phyloP scores from a whole-genome alignment of 768 basidiomycete species.

The Russula sp. region DNA sequence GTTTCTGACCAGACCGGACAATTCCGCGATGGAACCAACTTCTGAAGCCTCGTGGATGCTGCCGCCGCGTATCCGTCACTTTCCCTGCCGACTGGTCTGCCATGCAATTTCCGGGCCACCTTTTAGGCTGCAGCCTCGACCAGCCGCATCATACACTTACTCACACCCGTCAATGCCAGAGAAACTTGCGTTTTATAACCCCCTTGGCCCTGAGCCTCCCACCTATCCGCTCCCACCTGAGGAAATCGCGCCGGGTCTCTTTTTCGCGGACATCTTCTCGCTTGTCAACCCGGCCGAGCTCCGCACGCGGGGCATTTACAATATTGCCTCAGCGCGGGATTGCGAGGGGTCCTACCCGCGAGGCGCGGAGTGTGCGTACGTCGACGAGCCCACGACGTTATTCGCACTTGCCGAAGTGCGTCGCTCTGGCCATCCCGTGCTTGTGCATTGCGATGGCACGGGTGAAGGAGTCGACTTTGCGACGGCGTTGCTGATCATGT shows the following conservation, averaged over 20 bases:
- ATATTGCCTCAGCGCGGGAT: slow-evolving; percentile 13
- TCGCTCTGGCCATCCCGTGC: slow-evolving; percentile 13
- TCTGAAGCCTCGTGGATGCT: no score
- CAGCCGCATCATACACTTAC: background rate
- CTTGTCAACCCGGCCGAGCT: slow-evolving; percentile 16
- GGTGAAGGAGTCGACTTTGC: slow-evolving; percentile 20
- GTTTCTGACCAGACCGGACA: background rate
- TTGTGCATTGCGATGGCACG: slow-evolving; percentile 19
- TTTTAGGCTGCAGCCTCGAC: background rate
- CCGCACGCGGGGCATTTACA: slow-evolving; percentile 8
- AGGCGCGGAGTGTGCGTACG: slow-evolving; percentile 14
- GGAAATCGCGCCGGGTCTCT: slow-evolving; percentile 12
- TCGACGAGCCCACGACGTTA: slow-evolving; percentile 17
- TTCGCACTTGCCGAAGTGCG: slow-evolving; percentile 19
- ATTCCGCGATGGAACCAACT: no score
- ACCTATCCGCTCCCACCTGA: slow-evolving; percentile 14
- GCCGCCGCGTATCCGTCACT: no score
- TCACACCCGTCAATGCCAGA: slow-evolving; percentile 6
- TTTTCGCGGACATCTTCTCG: slow-evolving; percentile 19
- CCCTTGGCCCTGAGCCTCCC: slow-evolving; percentile 12
- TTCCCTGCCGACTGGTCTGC: background rate
- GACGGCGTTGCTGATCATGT: slow-evolving; percentile 12
- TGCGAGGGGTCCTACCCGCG: slow-evolving; percentile 16
- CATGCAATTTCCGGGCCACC: background rate
- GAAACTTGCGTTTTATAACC: slow-evolving; percentile 7